Conservation (phyloP, 2,329 filamentous ascomycete species). For the Hypoxylon sp. region DNA sequence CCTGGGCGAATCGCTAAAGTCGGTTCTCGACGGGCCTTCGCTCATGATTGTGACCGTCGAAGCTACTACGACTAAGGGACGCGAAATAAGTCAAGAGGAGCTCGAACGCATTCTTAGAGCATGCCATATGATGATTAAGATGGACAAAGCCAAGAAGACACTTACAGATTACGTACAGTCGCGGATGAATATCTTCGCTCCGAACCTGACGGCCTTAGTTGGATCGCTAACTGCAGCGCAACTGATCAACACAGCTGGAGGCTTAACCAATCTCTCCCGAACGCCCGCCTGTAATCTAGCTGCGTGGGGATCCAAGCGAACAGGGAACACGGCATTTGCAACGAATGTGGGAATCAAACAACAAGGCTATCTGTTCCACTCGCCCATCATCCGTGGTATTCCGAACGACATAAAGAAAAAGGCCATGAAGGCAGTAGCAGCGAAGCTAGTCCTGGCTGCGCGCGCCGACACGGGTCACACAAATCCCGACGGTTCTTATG, state of each 20-base stretch:
- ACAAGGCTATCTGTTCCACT: constrained; percentile 93
- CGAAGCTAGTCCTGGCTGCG: constrained; percentile 93
- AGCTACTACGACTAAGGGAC: constrained; percentile 88
- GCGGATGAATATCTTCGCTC: constrained; percentile 95
- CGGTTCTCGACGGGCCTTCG: constrained; percentile 86
- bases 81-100: constrained; percentile 79
- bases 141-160: constrained; percentile 87
- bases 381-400: constrained; percentile 86
- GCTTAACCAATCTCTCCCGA: constrained; percentile 87
- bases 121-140: constrained; percentile 87
- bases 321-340: constrained; percentile 77
- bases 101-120: constrained; percentile 79
- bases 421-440: constrained; percentile 93
- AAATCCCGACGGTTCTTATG: constrained; percentile 82
- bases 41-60: constrained; percentile 97
- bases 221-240: constrained; percentile 94
- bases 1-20: constrained; percentile 78
- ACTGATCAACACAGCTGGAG: constrained; percentile 93
- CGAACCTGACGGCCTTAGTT: constrained; percentile 90
- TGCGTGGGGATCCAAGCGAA: constrained; percentile 90
- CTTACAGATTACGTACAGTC: constrained; percentile 96
- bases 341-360: constrained; percentile 92
- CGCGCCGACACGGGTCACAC: constrained; percentile 89
- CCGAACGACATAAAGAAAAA: constrained; percentile 90
- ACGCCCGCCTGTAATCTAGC: constrained; percentile 94